Percentiles rank a stretch among this genome's conserved stretches.
phyloP scores from a whole-genome alignment of 371 early-diverging fungal genomes.

The Zychaea mexicana region DNA sequence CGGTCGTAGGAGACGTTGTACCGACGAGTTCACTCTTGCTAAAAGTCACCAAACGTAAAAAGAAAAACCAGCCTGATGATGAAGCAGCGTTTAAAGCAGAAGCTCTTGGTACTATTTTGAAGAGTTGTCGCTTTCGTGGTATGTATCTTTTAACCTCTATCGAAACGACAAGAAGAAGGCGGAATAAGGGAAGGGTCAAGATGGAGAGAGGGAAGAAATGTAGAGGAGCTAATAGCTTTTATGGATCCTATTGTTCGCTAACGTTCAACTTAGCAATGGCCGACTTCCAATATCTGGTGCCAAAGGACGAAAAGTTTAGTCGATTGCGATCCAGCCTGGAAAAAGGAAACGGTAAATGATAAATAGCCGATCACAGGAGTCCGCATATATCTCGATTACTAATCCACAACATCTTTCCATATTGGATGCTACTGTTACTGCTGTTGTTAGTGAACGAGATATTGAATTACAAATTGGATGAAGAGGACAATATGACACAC shows the following conservation, averaged over 20 bases:
- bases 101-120: slow-evolving; percentile 46
- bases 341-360: slow-evolving; percentile 42
- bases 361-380: not conserved
- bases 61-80: slow-evolving; percentile 29
- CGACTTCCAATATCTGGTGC: slow-evolving; percentile 59
- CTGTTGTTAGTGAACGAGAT: slow-evolving; percentile 19
- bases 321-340: slow-evolving; percentile 38
- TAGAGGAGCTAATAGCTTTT: too few species aligned
- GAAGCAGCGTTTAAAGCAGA: slow-evolving; percentile 36
- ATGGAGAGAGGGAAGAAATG: not conserved
- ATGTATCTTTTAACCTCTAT: not conserved
- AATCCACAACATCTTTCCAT: too few species aligned
- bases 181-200: not conserved
- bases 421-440: too few species aligned
- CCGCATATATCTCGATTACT: not conserved
- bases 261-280: slow-evolving; percentile 47
- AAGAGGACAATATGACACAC: slow-evolving; percentile 28
- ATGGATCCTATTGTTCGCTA: too few species aligned
- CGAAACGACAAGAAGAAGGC: not conserved
- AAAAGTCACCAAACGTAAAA: slow-evolving; percentile 59
- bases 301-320: slow-evolving; percentile 39
- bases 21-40: slow-evolving; percentile 54
- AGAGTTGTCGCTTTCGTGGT: slow-evolving; percentile 60
- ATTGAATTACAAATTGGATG: slow-evolving; percentile 30
- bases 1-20: slow-evolving; percentile 58